A percentile compares a stretch with the other conserved stretches of the same genome.
These are phyloP conservation scores for Ophiognomonia clavigignenti-juglandacearum DNA, from an alignment of 2,329 filamentous ascomycete genomes.

Conservation along the genomic window DNA sequence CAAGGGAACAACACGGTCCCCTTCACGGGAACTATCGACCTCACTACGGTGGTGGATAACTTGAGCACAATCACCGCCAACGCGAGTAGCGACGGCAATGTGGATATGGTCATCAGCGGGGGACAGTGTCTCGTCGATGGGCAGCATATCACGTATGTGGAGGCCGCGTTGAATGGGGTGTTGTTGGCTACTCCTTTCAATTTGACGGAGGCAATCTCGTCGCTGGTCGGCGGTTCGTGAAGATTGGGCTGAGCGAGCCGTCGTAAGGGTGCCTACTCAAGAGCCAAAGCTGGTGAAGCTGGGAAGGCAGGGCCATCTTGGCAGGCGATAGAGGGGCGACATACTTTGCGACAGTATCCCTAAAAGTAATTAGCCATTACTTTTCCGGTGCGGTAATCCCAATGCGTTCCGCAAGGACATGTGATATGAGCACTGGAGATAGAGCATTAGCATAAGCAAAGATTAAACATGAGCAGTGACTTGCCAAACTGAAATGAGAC, in stretches of 20 bases:
- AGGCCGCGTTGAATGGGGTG: not conserved
- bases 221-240: not conserved
- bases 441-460: not conserved
- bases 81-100: not conserved
- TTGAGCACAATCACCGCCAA: not conserved
- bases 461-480: not conserved
- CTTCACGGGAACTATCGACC: constrained; percentile 1
- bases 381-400: not conserved
- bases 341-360: no score
- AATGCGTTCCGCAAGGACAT: not conserved
- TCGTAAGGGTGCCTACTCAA: no score
- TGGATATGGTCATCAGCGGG: constrained; percentile 3
- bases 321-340: no score
- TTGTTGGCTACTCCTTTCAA: not conserved
- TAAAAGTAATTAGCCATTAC: no score
- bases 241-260: no score
- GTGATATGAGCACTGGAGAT: not conserved
- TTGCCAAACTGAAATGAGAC: not conserved
- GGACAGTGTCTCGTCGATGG: constrained; percentile 1
- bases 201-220: not conserved
- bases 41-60: not conserved
- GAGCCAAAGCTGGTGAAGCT: no score
- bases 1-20: constrained; percentile 7
- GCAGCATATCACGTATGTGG: constrained; percentile 4
- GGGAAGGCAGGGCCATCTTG: no score